phyloP scores from a whole-genome alignment of 257 asterid species.

The Solanum infundibuliforme region DNA sequence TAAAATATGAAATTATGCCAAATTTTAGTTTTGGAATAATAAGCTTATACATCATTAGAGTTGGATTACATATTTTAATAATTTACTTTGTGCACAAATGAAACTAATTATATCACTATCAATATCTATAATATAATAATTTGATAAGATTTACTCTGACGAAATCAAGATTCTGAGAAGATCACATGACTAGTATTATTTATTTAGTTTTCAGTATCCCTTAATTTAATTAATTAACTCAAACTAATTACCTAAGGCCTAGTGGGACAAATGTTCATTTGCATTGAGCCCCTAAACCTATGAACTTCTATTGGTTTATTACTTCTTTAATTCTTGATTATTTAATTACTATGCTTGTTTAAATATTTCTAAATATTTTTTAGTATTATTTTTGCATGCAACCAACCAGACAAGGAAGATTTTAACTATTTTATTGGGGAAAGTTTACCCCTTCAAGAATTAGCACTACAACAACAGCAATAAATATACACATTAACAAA shows the following conservation, averaged over 20 bases:
- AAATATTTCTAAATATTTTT: not conserved
- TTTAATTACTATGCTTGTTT: not conserved
- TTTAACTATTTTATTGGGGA: not conserved
- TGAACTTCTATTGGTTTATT: not conserved
- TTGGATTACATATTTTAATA: not conserved
- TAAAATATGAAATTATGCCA: not conserved
- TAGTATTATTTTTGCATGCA: not conserved
- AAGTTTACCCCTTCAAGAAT: not conserved
- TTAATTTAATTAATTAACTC: not conserved
- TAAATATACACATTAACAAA: too few relatives aligned
- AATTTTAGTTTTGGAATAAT: not conserved
- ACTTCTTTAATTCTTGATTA: not conserved
- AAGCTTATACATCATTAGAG: not conserved
- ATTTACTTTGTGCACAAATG: not conserved
- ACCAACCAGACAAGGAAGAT: not conserved
- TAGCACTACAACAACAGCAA: not conserved
- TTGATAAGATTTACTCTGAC: conserved; percentile 10
- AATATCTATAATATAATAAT: not conserved
- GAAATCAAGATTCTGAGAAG: conserved; percentile 29
- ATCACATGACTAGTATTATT: conserved; percentile 12
- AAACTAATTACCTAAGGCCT: conserved; percentile 1
- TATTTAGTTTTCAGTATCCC: not conserved
- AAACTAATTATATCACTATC: not conserved
- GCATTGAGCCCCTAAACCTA: conserved; percentile 49
- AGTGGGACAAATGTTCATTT: conserved; percentile 36